phyloP scores from a whole-genome alignment of 163 green algal species.

The Chlamydomonas reinhardtii region DNA sequence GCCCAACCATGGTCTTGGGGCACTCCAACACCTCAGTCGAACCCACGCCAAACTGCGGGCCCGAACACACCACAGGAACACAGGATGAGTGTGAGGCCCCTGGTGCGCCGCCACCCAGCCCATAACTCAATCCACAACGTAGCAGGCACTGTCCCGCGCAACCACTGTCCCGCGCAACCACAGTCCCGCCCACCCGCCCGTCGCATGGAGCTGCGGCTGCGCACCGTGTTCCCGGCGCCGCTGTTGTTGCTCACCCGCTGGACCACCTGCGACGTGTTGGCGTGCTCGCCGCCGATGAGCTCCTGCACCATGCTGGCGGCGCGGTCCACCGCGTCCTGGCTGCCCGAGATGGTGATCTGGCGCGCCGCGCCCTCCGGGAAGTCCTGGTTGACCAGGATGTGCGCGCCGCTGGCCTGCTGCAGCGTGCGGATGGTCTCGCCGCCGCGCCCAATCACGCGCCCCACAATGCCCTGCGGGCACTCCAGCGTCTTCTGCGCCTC shows the following conservation, averaged over 20 bases:
- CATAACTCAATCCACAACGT: too few relatives aligned
- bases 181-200: too few relatives aligned
- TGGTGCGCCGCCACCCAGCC: too few relatives aligned
- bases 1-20: slow-evolving; percentile 91
- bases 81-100: too few relatives aligned
- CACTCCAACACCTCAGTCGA: slow-evolving; percentile 77
- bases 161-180: too few relatives aligned
- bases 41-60: slow-evolving; percentile 79
- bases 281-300: slow-evolving; percentile 89
- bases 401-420: slow-evolving; percentile 86
- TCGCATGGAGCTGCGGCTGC: too few relatives aligned
- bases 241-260: slow-evolving; percentile 76
- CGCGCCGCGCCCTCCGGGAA: slow-evolving; percentile 75
- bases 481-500: slow-evolving; percentile 76
- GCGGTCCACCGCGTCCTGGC: slow-evolving; percentile 76
- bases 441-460: slow-evolving; percentile 94
- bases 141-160: too few relatives aligned
- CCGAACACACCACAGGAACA: too few relatives aligned
- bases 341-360: slow-evolving; percentile 84
- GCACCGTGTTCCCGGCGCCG: too few relatives aligned
- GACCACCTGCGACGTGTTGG: slow-evolving; percentile 85
- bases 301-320: slow-evolving; percentile 84
- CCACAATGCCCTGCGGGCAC: slow-evolving; percentile 90
- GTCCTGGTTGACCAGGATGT: slow-evolving; percentile 87
- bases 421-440: slow-evolving; percentile 97